Evolutionary conservation across 2,329 filamentous ascomycete genomes (phyloP).

Genomic region (Sporothrix protearum): DNA sequence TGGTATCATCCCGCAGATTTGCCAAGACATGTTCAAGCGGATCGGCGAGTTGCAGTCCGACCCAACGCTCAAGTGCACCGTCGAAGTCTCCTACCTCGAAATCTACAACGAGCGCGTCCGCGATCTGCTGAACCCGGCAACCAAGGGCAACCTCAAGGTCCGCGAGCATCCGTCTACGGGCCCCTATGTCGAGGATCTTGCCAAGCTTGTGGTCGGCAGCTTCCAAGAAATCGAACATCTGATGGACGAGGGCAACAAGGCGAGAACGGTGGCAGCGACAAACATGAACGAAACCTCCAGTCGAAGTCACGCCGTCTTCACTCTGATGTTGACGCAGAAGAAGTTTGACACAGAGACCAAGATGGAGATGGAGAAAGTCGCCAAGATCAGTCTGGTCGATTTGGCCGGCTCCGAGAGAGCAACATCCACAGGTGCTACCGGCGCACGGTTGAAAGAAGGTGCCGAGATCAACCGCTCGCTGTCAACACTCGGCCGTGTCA

Average conservation of each 20-base stretch:
- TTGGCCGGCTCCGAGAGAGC: conserved; percentile 95
- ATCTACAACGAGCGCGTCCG: conserved; percentile 99
- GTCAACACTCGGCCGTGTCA: conserved; percentile 94
- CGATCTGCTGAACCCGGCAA: conserved; percentile 77
- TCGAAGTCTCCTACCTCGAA: conserved; percentile 97
- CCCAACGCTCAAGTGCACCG: conserved; percentile 91
- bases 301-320: conserved; percentile 97
- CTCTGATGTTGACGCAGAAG: conserved; percentile 91
- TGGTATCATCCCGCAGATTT: conserved; percentile 90
- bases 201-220: conserved; percentile 86
- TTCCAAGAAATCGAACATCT: conserved; percentile 95
- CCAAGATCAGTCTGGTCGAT: conserved; percentile 97
- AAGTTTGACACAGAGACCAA: conserved; percentile 85
- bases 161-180: conserved; percentile 92
- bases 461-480: conserved; percentile 97
- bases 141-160: conserved; percentile 76
- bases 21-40: conserved; percentile 90
- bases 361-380: conserved; percentile 96
- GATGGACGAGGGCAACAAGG: conserved; percentile 99
- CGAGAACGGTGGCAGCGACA: conserved; percentile 92
- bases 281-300: conserved; percentile 99
- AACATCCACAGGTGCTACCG: conserved; percentile 93
- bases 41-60: conserved; percentile 75
- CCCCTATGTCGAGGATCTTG: conserved; percentile 94
- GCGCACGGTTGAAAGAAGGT: conserved; percentile 91